Conservation (phyloP, 805 yeast genomes). For the Grigorovia transvaalensis region DNA sequence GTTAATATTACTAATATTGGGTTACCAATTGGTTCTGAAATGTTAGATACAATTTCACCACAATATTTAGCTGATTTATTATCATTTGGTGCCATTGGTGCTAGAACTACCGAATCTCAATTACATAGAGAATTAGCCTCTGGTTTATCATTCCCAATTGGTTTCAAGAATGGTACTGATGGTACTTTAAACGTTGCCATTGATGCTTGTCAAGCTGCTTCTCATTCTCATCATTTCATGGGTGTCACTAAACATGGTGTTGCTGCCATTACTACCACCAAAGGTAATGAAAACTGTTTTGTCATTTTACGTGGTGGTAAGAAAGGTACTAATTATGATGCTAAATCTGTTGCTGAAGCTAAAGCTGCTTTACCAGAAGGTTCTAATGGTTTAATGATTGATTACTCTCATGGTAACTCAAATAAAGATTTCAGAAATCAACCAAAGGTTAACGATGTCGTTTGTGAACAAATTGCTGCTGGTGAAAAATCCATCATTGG, state of each 20-base stretch:
- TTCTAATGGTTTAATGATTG: conserved; percentile 66
- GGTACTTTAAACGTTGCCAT: conserved; percentile 88
- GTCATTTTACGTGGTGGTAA: conserved; percentile 94
- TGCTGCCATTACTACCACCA: conserved; percentile 92
- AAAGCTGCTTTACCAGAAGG: conserved; percentile 46
- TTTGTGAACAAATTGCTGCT: conserved; percentile 67
- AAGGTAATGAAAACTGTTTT: conserved; percentile 91
- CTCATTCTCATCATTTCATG: conserved; percentile 88
- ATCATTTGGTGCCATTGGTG: conserved; percentile 96
- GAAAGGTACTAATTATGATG: conserved; percentile 87
- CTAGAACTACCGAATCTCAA: conserved; percentile 97
- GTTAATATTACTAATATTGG: conserved; percentile 66
- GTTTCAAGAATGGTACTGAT: conserved; percentile 97
- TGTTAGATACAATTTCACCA: conserved; percentile 96
- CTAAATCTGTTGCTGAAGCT: conserved; percentile 62
- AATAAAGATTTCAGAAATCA: conserved; percentile 90
- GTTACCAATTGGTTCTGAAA: conserved; percentile 91
- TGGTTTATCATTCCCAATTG: conserved; percentile 96
- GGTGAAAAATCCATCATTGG: conserved; percentile 83
- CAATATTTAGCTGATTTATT: conserved; percentile 86
- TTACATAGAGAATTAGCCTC: conserved; percentile 95
- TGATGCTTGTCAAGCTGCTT: conserved; percentile 89
- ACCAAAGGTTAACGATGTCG: conserved; percentile 78
- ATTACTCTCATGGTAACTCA: conserved; percentile 97
- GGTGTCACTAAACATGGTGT: conserved; percentile 96